Conservation (phyloP, 1,139 yeast species). For the Kodamaea plutei region DNA sequence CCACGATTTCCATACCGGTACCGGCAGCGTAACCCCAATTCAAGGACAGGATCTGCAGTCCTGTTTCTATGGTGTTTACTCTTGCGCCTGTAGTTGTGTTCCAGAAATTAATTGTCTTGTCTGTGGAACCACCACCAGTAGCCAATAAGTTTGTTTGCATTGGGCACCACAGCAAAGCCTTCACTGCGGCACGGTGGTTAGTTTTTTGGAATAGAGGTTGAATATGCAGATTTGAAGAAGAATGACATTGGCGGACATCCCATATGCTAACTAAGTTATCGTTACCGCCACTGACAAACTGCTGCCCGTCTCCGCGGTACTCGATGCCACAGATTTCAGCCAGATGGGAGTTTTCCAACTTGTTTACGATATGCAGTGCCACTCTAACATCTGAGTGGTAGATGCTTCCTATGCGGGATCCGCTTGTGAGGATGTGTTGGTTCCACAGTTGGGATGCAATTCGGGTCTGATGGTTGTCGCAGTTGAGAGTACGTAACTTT, state of each 20-base stretch:
- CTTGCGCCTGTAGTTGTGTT: constrained; percentile 88
- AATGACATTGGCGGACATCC: constrained; percentile 62
- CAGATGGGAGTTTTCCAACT: constrained; percentile 50
- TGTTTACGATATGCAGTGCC: constrained; percentile 68
- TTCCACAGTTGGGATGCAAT: constrained; percentile 87
- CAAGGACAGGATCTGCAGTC: constrained; percentile 88
- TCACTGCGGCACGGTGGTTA: constrained; percentile 90
- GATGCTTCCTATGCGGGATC: constrained; percentile 78
- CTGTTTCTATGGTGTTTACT: constrained; percentile 83
- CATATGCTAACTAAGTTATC: constrained; percentile 91
- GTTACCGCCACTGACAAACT: constrained; percentile 90
- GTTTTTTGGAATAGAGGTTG: constrained; percentile 73
- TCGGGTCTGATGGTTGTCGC: constrained; percentile 58
- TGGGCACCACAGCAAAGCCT: constrained; percentile 96
- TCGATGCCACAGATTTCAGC: constrained; percentile 94
- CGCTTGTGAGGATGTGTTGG: constrained; percentile 74
- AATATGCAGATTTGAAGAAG: constrained; percentile 12
- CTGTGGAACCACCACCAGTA: constrained; percentile 95
- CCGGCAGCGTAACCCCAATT: constrained; percentile 83
- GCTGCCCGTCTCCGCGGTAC: constrained; percentile 81
- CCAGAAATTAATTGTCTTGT: constrained; percentile 91
- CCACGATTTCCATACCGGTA: constrained; percentile 79
- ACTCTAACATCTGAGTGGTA: constrained; percentile 92
- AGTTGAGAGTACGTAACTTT: constrained; percentile 73
- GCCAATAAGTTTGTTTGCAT: constrained; percentile 78